Evolutionary conservation across 2,329 filamentous ascomycete species (phyloP), one percentile per base, ranked within the genome.

Genomic region (Ophiostoma populinum): DNA sequence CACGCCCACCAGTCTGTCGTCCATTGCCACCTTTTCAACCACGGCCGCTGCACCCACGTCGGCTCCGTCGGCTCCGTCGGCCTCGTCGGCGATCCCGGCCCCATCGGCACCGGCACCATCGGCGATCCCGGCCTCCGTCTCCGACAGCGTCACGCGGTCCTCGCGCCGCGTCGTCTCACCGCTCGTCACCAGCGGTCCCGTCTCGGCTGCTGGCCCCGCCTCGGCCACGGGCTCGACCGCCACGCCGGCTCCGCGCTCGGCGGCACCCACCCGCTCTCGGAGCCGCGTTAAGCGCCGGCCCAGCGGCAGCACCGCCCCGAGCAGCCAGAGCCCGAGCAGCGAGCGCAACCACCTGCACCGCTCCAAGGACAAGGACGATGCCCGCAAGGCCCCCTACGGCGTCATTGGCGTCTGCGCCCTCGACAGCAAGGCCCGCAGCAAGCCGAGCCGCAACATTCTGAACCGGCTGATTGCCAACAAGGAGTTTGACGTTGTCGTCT

Each of bases 401-500:
- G 64, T 75, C 32, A 93, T 98, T 49, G 90, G 90, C 35, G 83
- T 98, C 8, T 98, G 90, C 54, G 92, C 90, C 16, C 63, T 98
- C 39, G 90, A 98, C 57, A 71, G 87, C 46, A 98, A 98, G 59
- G 90, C 90, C 24, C 72, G 90, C 49, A 94, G 86, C 63, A 95
- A 95, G 56, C 90, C 90, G 1, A 94, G 87, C 51, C 71, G 92
- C 45, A 95, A 93, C 50, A 98, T 98, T 46, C 61, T 98, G 40
- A 95, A 92, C 50, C 74, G 86, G 34, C 65, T 98, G 15, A 87
- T 94, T 44, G 74, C 80, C 22, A 86, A 92, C 45, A 73, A 77
- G 33, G 87, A 95, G 47, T 95, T 98, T 49, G 87, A 98, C 49
- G 86, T 95, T 17, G 78, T 92, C 42, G 87, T 98, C 10, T 98